A percentile compares a stretch with the other conserved stretches of the same genome.
These are phyloP conservation scores for Debaryomyces hansenii DNA, from an alignment of 805 yeast genomes.

Conservation along the genomic window DNA sequence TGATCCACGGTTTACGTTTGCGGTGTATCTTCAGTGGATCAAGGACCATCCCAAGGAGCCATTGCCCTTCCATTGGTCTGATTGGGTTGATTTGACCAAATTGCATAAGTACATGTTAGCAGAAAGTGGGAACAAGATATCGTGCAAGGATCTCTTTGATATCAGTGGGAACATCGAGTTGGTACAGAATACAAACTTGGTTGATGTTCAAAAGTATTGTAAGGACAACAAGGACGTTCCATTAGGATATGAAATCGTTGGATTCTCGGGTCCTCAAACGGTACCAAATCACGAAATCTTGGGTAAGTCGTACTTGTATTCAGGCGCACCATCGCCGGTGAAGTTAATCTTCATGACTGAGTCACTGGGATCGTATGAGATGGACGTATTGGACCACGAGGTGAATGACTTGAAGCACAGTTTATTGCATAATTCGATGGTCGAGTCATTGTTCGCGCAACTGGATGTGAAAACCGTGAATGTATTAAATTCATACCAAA, in stretches of 20 bases:
- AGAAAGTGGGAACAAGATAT: constrained; percentile 6
- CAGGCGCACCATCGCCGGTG: constrained; percentile 27
- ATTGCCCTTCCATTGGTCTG: constrained; percentile 57
- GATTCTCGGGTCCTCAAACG: constrained; percentile 23
- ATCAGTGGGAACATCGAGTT: constrained; percentile 10
- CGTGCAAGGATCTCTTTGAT: constrained; percentile 18
- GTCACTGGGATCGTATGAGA: constrained; percentile 18
- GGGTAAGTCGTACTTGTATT: constrained; percentile 28
- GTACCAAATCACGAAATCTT: constrained; percentile 23
- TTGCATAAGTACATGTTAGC: constrained; percentile 31
- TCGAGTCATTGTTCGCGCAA: constrained; percentile 3
- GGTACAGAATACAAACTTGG: constrained; percentile 6
- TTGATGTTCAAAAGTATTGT: constrained; percentile 20
- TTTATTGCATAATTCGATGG: constrained; percentile 24
- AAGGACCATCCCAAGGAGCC: constrained; percentile 8
- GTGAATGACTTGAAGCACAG: constrained; percentile 16
- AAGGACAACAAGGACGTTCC: constrained; percentile 10
- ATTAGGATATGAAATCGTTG: constrained; percentile 21
- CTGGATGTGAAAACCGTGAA: constrained; percentile 2
- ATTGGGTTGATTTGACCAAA: constrained; percentile 52
- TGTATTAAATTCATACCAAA: constrained; percentile 13
- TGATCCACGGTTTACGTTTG: constrained; percentile 60
- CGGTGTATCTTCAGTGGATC: constrained; percentile 47
- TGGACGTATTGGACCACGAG: constrained; percentile 13
- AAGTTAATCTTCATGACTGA: constrained; percentile 30